A percentile compares a stretch with the other conserved stretches of the same genome.
These are phyloP conservation scores for Colletotrichum simmondsii DNA, from an alignment of 2,329 filamentous ascomycete species.

Conservation along the genomic window DNA sequence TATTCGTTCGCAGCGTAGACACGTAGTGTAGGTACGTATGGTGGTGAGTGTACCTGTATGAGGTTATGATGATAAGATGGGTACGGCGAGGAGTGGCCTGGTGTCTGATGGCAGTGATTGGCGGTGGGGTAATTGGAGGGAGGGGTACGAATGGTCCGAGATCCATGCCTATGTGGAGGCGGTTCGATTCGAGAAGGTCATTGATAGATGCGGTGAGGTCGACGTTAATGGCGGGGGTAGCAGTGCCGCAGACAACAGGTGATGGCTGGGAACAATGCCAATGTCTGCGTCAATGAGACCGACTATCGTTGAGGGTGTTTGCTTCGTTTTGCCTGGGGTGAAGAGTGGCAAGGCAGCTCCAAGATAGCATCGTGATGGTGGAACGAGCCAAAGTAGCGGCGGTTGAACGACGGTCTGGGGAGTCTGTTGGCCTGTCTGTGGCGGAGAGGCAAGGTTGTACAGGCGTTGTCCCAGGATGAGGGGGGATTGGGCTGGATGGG, in stretches of 20 bases:
- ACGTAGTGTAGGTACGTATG: too few species aligned
- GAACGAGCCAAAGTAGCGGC: not conserved
- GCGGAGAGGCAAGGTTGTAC: not conserved
- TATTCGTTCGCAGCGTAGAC: not conserved
- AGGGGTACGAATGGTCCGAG: not conserved
- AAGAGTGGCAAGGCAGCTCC: not conserved
- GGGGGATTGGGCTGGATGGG: not conserved
- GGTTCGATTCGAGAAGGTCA: slow-evolving; percentile 10
- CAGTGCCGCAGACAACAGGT: not conserved
- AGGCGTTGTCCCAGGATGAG: not conserved
- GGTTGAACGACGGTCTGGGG: not conserved
- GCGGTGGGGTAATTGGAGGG: not conserved
- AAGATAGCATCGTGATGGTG: not conserved
- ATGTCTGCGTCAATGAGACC: not conserved
- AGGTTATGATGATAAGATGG: not conserved
- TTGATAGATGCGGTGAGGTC: not conserved
- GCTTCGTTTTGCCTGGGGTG: not conserved
- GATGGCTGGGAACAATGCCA: not conserved
- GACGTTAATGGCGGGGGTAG: not conserved
- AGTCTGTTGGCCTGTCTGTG: not conserved
- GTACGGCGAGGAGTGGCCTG: not conserved
- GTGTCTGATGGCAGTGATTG: not conserved
- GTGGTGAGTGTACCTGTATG: not conserved
- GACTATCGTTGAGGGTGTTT: not conserved
- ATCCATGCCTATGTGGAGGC: slow-evolving; percentile 9